Evolutionary conservation across 176 grass and related monocot species (phyloP).

Genomic region (Calamus simplicifolius): DNA sequence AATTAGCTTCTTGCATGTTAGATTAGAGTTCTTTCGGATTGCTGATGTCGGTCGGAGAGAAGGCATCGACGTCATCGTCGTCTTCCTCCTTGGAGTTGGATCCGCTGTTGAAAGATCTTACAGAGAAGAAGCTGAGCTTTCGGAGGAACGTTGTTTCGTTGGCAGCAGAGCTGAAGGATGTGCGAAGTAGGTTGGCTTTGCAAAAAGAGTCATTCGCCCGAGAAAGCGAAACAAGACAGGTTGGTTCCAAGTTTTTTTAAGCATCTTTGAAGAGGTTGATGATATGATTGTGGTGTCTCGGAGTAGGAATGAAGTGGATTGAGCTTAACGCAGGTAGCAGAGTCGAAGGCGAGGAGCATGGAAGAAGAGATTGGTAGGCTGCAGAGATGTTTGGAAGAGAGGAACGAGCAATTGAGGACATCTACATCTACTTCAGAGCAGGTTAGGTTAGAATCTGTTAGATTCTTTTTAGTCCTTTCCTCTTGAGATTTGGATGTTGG

Average conservation of each 20-base stretch:
- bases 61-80: conserved; percentile 20
- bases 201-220: conserved; percentile 51
- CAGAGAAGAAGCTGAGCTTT: conserved; percentile 86
- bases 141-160: conserved; percentile 66
- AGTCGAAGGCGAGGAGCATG: conserved; percentile 58
- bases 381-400: conserved; percentile 56
- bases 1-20: not conserved
- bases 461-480: not conserved
- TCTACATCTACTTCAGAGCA: conserved; percentile 34
- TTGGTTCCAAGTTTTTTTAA: conserved; percentile 6
- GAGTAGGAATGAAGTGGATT: not conserved
- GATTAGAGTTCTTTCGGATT: not conserved
- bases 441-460: conserved; percentile 44
- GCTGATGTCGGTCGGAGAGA: conserved; percentile 35
- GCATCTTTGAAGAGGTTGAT: no score
- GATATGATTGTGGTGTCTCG: not conserved
- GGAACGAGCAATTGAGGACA: conserved; percentile 43
- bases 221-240: conserved; percentile 55
- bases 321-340: conserved; percentile 34
- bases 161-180: conserved; percentile 83
- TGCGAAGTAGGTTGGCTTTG: conserved; percentile 34
- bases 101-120: conserved; percentile 77
- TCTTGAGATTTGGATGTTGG: not conserved
- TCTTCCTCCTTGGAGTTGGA: conserved; percentile 42
- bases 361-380: conserved; percentile 64